Base-by-base conservation (phyloP, 441 rosid species). In the Populus tomentosa region DNA sequence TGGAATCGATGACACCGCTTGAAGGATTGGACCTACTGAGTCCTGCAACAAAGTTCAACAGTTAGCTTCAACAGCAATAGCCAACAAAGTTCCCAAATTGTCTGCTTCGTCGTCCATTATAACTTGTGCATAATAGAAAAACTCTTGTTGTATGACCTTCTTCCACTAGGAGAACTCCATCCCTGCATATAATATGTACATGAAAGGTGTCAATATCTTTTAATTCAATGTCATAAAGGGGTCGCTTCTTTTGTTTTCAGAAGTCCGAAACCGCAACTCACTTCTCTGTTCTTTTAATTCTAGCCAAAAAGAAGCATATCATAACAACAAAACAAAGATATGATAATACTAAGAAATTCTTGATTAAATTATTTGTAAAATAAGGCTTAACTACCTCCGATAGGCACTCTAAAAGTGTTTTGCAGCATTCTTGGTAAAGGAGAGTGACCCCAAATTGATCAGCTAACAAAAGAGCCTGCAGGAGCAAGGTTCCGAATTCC, bases 131-230 rank as follows among this genome's bases (percentile, higher is more conserved):
- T 88, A 94, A 96, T 90, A 96, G 88, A 89, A 90, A 89, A 91
- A 90, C 84, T 87, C 85, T 83, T 81, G 98, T 83, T 82, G 95
- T 88, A 81, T 87, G 97, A 92, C 87, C 97, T 82, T 87, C 97
- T 88, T 91, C 98, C 94, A 88, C 75, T 88, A 94, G 83, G 85
- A 90, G 90, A 90, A 92, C 98, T 83, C 97, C 98, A 85, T 86
- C 92, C 98, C 99, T 97, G 98, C 99, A 94, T 87, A 84, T 90
- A 88, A 93, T 91, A 89, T 91, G 91, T 83, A 94, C 92, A 97
- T 80, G 90, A 89, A 91, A 90, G 79, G 89, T 80, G 87, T 97
- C 86, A 97, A 94, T 96, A 96, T 91, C 86, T 86, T 71, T 77
- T 84, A 76, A 87, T 86, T 87, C 89, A 78, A 83, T 76, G 77